Percentiles rank a stretch among this genome's conserved stretches.
phyloP scores from a whole-genome alignment of 768 basidiomycete species.

The Mycena amicta region DNA sequence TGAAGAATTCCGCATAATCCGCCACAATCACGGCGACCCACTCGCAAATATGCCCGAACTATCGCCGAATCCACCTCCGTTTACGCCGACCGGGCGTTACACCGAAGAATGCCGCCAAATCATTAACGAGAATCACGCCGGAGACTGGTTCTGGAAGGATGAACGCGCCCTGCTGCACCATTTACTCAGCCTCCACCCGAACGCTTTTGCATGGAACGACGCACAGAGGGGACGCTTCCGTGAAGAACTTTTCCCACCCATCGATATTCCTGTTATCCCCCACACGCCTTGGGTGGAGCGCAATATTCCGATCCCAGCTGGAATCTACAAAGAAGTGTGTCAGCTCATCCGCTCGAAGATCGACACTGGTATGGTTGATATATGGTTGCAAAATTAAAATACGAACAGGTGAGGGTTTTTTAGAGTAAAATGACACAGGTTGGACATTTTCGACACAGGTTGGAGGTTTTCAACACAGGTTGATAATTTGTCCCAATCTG shows the following conservation, averaged over 20 bases:
- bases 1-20: background rate
- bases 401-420: too few species aligned
- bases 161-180: background rate
- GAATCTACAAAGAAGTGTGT: slow-evolving; percentile 6
- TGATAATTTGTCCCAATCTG: too few species aligned
- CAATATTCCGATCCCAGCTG: slow-evolving; percentile 14
- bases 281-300: slow-evolving; percentile 26
- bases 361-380: too few species aligned
- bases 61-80: background rate
- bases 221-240: slow-evolving; percentile 18
- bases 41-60: background rate
- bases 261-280: slow-evolving; percentile 23
- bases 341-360: background rate
- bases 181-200: background rate
- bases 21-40: background rate
- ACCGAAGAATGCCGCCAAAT: background rate
- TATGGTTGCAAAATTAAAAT: too few species aligned
- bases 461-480: too few species aligned
- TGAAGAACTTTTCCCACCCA: slow-evolving; percentile 23
- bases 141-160: background rate
- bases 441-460: too few species aligned
- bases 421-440: too few species aligned
- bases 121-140: background rate
- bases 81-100: background rate
- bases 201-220: slow-evolving; percentile 21